Evolutionary conservation across 225 moss, liverwort and hornwort species (phyloP).

Genomic region (Physcomitrium patens): DNA sequence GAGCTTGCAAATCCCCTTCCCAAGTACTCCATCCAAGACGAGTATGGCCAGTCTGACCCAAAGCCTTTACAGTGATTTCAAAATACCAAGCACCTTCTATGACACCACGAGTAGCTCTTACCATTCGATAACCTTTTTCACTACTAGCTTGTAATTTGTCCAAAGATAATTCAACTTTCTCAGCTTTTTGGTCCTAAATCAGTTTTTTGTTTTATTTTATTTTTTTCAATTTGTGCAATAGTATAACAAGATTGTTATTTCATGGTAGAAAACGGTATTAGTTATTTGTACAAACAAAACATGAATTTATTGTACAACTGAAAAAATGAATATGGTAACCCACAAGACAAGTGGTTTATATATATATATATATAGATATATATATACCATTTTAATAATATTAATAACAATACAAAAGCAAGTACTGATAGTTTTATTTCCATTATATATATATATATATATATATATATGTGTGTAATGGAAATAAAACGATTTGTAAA

Average conservation of each 20-base stretch:
- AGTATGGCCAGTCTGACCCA: constrained; percentile 80
- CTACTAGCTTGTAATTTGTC: constrained; percentile 88
- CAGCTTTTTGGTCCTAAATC: constrained; percentile 73
- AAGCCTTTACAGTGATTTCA: constrained; percentile 66
- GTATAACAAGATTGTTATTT: neutral
- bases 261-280: neutral
- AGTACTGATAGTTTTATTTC: too few species aligned
- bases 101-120: constrained; percentile 79
- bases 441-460: neutral
- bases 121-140: constrained; percentile 95
- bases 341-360: neutral
- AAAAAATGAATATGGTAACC: too few species aligned
- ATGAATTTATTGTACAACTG: too few species aligned
- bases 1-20: constrained; percentile 87
- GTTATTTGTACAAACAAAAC: neutral
- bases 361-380: neutral
- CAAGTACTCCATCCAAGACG: constrained; percentile 89
- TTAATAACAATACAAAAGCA: too few species aligned
- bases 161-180: constrained; percentile 77
- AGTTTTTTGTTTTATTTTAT: neutral
- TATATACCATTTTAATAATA: too few species aligned
- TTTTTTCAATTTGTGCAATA: neutral
- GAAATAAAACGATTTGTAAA: too few species aligned
- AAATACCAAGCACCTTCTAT: constrained; percentile 90
- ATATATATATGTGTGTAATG: neutral